Base-by-base conservation (phyloP, 495 filamentous ascomycete species). In the Aspergillus conjunctus region DNA sequence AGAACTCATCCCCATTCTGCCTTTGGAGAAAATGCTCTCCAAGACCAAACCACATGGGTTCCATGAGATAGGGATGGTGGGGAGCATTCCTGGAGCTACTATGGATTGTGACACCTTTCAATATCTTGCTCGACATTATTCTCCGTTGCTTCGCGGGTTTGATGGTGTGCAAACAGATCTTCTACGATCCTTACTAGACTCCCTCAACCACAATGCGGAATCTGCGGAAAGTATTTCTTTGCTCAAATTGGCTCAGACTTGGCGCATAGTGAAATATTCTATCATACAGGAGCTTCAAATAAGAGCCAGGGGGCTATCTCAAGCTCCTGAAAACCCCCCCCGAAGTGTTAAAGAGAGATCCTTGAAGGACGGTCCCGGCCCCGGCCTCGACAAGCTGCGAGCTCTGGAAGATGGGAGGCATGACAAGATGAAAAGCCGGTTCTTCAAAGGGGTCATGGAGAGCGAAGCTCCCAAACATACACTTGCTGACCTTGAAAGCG, bases 161-260 rank as follows among this genome's bases (percentile, higher is more conserved):
- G 58, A 57, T 53, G 51, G 15, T 52, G 53, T 63, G 61, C 73
- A 75, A 51, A 73, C 72, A 14, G 62, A 72, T 33, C 69, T 75
- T 41, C 66, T 86, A 31, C 76, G 75, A 11, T 77, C 81, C 11
- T 69, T 88, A 33, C 65, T 77, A 9, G 66, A 69, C 1, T 86
- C 86, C 14, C 73, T 90, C 3, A 81, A 86, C 55, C 75, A 78
- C 30, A 92, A 88, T 73, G 88, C 88, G 11, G 75, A 72, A 51
- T 77, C 84, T 51, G 84, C 88, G 5, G 84, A 88, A 61, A 76
- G 79, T 15, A 75, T 82, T 26, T 81, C 81, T 26, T 76, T 85
- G 57, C 82, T 84, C 64, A 84, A 85, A 14, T 73, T 91, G 12
- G 86, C 89, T 8, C 89, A 91, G 66, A 91, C 88, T 4, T 92